Base-by-base conservation (phyloP, 192 early-diverging fungal species). In the Linderina pennispora region DNA sequence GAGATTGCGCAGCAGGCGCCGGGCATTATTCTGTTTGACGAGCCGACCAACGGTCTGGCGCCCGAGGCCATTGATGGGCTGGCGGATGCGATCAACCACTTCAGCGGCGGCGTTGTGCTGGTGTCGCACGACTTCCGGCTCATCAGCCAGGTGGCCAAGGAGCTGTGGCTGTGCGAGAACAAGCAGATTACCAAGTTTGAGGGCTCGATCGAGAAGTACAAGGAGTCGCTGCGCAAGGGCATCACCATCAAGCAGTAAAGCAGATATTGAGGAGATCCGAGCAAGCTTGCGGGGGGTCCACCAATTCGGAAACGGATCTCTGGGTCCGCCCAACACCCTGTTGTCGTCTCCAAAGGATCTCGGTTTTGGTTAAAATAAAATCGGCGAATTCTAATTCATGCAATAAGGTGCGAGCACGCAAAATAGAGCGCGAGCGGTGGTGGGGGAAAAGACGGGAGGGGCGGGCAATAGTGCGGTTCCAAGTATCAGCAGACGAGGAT, bases 91-190 rank as follows among this genome's bases (percentile, higher is more conserved):
- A 97, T 99, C 80, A 94, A 95, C 62, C 58, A 63, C 42, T 99
- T 90, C 70, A 84, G 84, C 52, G 96, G 96, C 32, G 96, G 96
- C 58, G 90, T 97, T 47, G 94, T 99, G 17, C 78, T 99, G 23
- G 96, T 99, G 45, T 91, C 88, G 49, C 96, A 99, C 87, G 96
- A 99, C 78, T 99, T 99, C 84, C 78, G 96, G 53, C 76, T 99
- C 40, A 94, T 99, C 57, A 83, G 79, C 40, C 93, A 99, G 75
- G 89, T 99, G 55, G 96, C 94, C 28, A 62, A 91, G 60, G 81
- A 97, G 57, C 94, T 99, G 41, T 91, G 84, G 83, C 79, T 91
- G 36, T 97, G 94, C 77, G 90, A 96, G 62, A 81, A 88, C 60
- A 78, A 78, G 16, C 64, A 76, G 21, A 85, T 92, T 43, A 61